Percentiles rank a stretch among this genome's conserved stretches.
These are phyloP conservation scores for Trichoderma atrobrunneum DNA, from an alignment of 2,329 filamentous ascomycete species.

Conservation along the genomic window DNA sequence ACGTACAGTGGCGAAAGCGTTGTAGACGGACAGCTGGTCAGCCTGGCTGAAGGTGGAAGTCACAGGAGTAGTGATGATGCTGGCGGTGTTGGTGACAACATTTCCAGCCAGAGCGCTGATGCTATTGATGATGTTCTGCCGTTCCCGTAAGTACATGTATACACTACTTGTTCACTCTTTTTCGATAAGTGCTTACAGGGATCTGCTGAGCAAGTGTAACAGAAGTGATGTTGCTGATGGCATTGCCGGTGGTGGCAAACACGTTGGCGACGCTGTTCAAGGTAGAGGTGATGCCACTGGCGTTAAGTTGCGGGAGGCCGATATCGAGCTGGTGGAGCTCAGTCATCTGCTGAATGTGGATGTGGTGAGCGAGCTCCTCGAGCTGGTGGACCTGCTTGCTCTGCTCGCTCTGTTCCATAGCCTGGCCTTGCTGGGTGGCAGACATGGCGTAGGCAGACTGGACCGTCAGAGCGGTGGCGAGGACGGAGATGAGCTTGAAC, in stretches of 20 bases:
- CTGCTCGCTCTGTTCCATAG: not conserved
- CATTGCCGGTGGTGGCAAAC: slow-evolving; percentile 18
- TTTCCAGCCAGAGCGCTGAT: not conserved
- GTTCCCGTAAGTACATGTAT: not conserved
- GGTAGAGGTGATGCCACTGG: not conserved
- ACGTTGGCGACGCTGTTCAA: slow-evolving; percentile 20
- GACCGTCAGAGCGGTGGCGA: slow-evolving; percentile 22
- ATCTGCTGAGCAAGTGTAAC: not conserved
- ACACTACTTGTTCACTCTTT: too few species aligned
- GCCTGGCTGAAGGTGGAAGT: not conserved
- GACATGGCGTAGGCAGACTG: slow-evolving; percentile 18
- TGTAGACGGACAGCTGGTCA: slow-evolving; percentile 22
- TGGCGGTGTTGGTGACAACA: not conserved
- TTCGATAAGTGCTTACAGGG: not conserved
- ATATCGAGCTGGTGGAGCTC: not conserved
- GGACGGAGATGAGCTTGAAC: slow-evolving; percentile 23
- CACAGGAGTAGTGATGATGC: not conserved
- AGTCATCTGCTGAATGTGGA: not conserved
- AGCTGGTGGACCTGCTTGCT: not conserved
- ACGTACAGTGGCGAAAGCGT: slow-evolving; percentile 21
- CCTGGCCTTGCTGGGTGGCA: slow-evolving; percentile 2
- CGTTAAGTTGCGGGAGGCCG: not conserved
- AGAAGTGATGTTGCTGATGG: not conserved
- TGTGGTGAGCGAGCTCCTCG: not conserved
- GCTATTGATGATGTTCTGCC: not conserved